These are phyloP conservation scores for Cichorium intybus DNA, from an alignment of 140 eudicot species.

Conservation along the genomic window DNA sequence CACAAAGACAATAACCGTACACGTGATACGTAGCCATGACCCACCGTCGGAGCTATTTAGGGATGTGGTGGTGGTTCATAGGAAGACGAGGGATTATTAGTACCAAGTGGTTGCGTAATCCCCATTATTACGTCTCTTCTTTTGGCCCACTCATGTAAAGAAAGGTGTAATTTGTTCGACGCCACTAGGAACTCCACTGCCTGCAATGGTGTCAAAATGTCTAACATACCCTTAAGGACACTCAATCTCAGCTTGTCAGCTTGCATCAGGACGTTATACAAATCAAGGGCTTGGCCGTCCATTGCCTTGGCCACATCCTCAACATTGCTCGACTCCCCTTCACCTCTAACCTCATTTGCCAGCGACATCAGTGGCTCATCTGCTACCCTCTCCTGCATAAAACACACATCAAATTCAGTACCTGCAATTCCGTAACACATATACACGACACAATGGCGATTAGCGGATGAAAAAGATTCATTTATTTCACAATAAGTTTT, in stretches of 20 bases:
- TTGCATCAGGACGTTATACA: constrained; percentile 12
- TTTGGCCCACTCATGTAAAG: constrained; percentile 31
- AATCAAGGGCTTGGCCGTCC: constrained; percentile 33
- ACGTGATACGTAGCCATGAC: no score
- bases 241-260: constrained; percentile 41
- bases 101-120: constrained; percentile 11
- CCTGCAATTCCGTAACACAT: no score
- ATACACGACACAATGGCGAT: no score
- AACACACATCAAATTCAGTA: not conserved
- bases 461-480: no score
- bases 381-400: constrained; percentile 37
- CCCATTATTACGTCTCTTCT: constrained; percentile 26
- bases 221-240: constrained; percentile 36
- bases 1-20: no score
- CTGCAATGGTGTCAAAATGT: constrained; percentile 44
- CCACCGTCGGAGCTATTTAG: not conserved
- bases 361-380: constrained; percentile 40
- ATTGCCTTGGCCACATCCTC: constrained; percentile 22
- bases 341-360: constrained; percentile 10
- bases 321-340: constrained; percentile 25
- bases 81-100: constrained; percentile 11
- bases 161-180: constrained; percentile 36
- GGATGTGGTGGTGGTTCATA: not conserved
- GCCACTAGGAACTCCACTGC: constrained; percentile 38
- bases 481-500: no score